phyloP scores from a whole-genome alignment of 495 filamentous ascomycete species.

The Xylaria intraflava region DNA sequence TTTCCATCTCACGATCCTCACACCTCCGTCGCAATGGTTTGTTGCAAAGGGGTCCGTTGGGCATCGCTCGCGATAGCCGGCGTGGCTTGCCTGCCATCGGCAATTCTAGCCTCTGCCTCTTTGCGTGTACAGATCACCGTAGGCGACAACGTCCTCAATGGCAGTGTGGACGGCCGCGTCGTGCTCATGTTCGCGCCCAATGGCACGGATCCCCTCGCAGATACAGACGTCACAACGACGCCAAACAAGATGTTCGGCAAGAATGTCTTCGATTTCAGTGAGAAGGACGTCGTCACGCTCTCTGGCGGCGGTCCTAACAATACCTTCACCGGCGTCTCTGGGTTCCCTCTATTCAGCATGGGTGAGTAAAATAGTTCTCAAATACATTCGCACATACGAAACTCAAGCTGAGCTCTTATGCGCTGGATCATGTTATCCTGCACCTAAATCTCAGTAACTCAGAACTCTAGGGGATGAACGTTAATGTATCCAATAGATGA shows the following conservation, averaged over 20 bases:
- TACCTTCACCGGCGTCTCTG: constrained; percentile 1
- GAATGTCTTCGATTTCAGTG: constrained; percentile 11
- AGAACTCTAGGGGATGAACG: background rate
- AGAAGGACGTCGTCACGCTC: constrained; percentile 1
- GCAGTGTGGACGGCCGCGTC: constrained; percentile 8
- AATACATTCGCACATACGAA: background rate
- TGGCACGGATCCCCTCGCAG: constrained; percentile 9
- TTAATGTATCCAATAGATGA: background rate
- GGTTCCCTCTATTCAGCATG: constrained; percentile 5
- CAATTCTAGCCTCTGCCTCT: background rate
- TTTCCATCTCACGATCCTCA: background rate
- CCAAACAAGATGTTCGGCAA: constrained; percentile 14
- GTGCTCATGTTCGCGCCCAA: constrained; percentile 12
- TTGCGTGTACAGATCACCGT: constrained; percentile 8
- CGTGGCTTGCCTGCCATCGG: background rate
- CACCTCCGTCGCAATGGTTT: background rate
- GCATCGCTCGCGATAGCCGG: constrained; percentile 2
- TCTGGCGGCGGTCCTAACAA: constrained; percentile 1
- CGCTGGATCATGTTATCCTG: background rate
- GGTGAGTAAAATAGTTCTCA: background rate
- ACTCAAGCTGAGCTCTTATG: too few species aligned
- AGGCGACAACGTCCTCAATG: constrained; percentile 2
- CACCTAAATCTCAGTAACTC: background rate
- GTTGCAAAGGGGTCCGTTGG: background rate
- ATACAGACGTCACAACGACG: constrained; percentile 10